Base-by-base conservation (phyloP, 306 rosid species). In the Cucumis hystrix region DNA sequence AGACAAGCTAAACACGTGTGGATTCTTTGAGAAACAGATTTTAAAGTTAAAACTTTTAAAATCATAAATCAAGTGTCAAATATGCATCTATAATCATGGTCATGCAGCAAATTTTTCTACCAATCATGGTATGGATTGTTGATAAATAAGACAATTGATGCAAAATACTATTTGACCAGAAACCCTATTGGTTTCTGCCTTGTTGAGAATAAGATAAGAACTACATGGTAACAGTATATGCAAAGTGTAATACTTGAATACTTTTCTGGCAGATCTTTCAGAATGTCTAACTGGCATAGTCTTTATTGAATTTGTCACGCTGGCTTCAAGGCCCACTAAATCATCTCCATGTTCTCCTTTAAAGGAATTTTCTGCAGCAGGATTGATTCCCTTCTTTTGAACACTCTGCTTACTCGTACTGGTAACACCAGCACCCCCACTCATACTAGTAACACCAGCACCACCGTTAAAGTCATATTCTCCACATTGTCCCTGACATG, bases 381-480 rank as follows among this genome's bases (percentile, higher is more conserved):
- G 61, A 62, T 78, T 72, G 66, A 77, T 78, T 81, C 76, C 86
- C 77, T 78, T 81, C 78, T 84, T 87, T 69, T 79, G 74, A 78
- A 78, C 83, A 80, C 17, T 60, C 40, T 80, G 87, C 82, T 84
- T 89, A 78, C 85, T 86, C 12, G 61, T 3, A 47, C 54, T 3
- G 17, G 17, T 47, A 11, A 47, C 54, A 47, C 52, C 51, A 45
- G 51, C 51, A 45, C 0, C 51, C 6, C 51, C 51, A 45, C 51
- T 51, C 56, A 18, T 77, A 79, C 88, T 78, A 72, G 87, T 40
- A 37, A 83, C 86, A 63, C 97, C 94, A 6, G 89, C 91, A 65
- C 94, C 98, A 66, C 96, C 97, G 80, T 89, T 89, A 69, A 95
- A 92, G 85, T 87, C 96, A 78, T 25, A 86, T 54, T 90, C 96